phyloP scores from a whole-genome alignment of 2,329 filamentous ascomycete genomes.

The Aspergillus sp. region DNA sequence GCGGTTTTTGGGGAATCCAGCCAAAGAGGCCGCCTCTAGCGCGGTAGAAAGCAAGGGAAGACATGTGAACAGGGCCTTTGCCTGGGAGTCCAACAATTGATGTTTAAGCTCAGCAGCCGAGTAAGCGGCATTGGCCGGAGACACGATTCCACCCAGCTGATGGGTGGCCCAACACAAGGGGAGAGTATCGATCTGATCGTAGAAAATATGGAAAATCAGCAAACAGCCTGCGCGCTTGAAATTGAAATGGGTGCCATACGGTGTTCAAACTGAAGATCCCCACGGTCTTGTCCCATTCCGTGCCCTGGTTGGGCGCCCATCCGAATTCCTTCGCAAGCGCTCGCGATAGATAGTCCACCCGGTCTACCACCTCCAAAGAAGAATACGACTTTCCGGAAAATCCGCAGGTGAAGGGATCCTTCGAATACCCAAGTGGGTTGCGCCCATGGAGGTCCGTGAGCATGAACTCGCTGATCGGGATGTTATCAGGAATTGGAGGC shows the following conservation, averaged over 20 bases:
- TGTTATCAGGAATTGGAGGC: conserved; percentile 66
- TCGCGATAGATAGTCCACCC: conserved; percentile 66
- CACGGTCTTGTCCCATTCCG: conserved; percentile 79
- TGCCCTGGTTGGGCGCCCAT: conserved; percentile 67
- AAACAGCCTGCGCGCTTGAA: neutral
- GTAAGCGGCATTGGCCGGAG: conserved; percentile 74
- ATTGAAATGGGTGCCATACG: conserved; percentile 44
- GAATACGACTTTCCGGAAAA: conserved; percentile 68
- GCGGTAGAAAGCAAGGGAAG: conserved; percentile 64
- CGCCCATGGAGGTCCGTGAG: conserved; percentile 70
- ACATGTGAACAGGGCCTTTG: conserved; percentile 72
- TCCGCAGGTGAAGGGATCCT: conserved; percentile 74
- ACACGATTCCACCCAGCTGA: conserved; percentile 70
- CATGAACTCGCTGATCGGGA: conserved; percentile 76
- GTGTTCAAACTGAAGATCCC: conserved; percentile 79
- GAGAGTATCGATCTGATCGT: conserved; percentile 67
- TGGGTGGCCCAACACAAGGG: conserved; percentile 73
- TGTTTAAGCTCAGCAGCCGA: conserved; percentile 68
- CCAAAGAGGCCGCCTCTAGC: conserved; percentile 62
- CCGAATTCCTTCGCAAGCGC: conserved; percentile 69
- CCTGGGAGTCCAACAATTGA: conserved; percentile 67
- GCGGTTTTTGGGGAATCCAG: conserved; percentile 61
- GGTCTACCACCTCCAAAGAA: conserved; percentile 61
- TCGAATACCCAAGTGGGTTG: conserved; percentile 60
- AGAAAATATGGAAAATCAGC: neutral